Evolutionary conservation across 2,329 filamentous ascomycete genomes (phyloP), one percentile per base, ranked within the genome.

Genomic region (Trichophyton verrucosum): DNA sequence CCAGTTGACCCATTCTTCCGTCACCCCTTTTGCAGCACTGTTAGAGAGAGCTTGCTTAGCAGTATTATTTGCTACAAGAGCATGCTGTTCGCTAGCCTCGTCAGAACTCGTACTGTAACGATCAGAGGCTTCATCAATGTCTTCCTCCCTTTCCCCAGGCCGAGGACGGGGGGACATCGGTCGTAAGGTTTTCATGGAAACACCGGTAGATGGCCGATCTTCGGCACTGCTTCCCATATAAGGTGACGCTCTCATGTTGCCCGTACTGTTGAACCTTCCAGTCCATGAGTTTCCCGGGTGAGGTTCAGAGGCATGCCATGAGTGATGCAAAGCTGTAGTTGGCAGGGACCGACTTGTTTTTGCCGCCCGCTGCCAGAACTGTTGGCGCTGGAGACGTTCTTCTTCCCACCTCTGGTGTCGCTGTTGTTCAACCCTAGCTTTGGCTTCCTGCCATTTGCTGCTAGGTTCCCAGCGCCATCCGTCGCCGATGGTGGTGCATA

Each of bases 381-480:
- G 62, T 38, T 71, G 70, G 33, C 68, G 69, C 46, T 73, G 73
- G 15, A 69, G 66, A 13, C 72, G 69, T 30, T 72, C 61, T 3
- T 66, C 64, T 7, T 75, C 72, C 58, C 72, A 70, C 8, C 62
- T 56, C 42, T 62, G 57, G n/a, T 61, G 42, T 40, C 65, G 59
- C 53, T 75, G 71, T 46, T 69, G 70, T 30, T 74, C 71, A 57
- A 91, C 78, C 20, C 77, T 77, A 4, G 90, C 85, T 49, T 86
- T 80, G 3, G 86, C 87, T 40, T 86, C 84, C 2, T 88, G 64
- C 88, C 94, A 99, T 65, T 83, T 84, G 0, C 83, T 80, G 69
- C 85, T 95, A 0, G 91, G 82, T 68, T 96, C 91, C 94, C 94
- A 99, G 51, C 80, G 81, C 92, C 92, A 99, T 22, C 94, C 94